Base-by-base conservation (phyloP, 2,329 filamentous ascomycete genomes). In the Fonsecaea multimorphosa region DNA sequence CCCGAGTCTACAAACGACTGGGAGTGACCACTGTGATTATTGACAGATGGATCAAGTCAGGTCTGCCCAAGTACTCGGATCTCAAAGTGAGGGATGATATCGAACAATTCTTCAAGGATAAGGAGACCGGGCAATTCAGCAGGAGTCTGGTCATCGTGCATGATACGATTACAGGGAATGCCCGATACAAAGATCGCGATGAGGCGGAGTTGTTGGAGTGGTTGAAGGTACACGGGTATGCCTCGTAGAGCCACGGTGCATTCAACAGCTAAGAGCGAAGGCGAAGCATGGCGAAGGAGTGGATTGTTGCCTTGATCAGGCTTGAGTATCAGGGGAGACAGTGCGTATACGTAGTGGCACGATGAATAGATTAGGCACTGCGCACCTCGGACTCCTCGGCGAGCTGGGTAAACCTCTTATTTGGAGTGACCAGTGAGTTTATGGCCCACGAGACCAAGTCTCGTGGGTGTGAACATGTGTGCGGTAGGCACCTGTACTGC, bases 91-190 rank as follows among this genome's bases (percentile, higher is more conserved):
- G 92, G 68, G 83, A 87, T 70, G 92, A 97, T 61, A 95, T 99
- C 73, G 84, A 89, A 57, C 77, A 80, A 2, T 99, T 99, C 84
- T 99, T 98, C 83, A 84, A 86, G 72, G 85, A 86, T 73, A 96
- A 94, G 83, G 91, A 98, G 74, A 94, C 91, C 19, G 87, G 60
- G 19, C 59, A 65, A 22, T 98, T 93, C 78, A 91, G 96, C 76
- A 89, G 95, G 62, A 93, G 92, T 3, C 80, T 99, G 58, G 89
- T 90, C 70, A 92, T 96, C 70, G 89, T 94, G 68, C 89, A 89
- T 76, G 95, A 98, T 76, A 93, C 89, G 68, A 91, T 98, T 70
- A 86, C 89, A 49, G 92, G 91, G 11, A 89, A 93, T 73, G 92
- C 92, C 3, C 87, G 87, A 46, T 99, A 97, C 82, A 89, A 88